Conservation (phyloP, 495 filamentous ascomycete species). For the Immersiella caudata region DNA sequence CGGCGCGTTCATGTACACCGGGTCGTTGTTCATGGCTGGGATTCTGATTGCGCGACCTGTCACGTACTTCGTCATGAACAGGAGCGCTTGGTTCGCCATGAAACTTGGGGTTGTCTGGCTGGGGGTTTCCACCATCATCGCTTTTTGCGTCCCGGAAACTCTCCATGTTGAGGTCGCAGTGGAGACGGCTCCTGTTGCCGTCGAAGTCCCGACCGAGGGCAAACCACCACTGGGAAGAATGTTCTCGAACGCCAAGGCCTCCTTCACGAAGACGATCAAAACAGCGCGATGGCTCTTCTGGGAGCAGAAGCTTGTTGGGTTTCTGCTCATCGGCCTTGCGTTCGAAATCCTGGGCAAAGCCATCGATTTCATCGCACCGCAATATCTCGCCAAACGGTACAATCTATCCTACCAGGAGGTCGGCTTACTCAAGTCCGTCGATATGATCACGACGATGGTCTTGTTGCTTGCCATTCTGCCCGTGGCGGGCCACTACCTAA, state of each 20-base stretch:
- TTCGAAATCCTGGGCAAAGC: slow-evolving; percentile 2
- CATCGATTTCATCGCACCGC: background rate
- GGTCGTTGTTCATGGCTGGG: background rate
- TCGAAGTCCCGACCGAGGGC: background rate
- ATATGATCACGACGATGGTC: background rate
- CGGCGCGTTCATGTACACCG: slow-evolving; percentile 5
- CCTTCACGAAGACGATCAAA: background rate
- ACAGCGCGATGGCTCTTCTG: slow-evolving; percentile 15
- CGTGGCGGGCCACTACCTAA: background rate
- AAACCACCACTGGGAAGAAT: background rate
- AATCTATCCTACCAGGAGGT: background rate
- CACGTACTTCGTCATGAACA: slow-evolving; percentile 9
- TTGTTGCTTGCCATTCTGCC: background rate
- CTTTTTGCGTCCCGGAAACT: slow-evolving; percentile 9
- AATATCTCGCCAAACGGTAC: slow-evolving; percentile 13
- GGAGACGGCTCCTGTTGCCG: background rate
- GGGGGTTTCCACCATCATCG: background rate
- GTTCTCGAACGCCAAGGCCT: background rate
- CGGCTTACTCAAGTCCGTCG: slow-evolving; percentile 1
- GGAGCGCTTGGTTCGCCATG: slow-evolving; percentile 12
- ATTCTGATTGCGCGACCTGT: slow-evolving; percentile 5
- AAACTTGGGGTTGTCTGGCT: background rate
- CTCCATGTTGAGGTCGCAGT: background rate
- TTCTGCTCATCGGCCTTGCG: slow-evolving; percentile 5
- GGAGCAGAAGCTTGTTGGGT: slow-evolving; percentile 15